Conservation (phyloP, 2,329 filamentous ascomycete genomes). For the Cytospora paraplurivora region DNA sequence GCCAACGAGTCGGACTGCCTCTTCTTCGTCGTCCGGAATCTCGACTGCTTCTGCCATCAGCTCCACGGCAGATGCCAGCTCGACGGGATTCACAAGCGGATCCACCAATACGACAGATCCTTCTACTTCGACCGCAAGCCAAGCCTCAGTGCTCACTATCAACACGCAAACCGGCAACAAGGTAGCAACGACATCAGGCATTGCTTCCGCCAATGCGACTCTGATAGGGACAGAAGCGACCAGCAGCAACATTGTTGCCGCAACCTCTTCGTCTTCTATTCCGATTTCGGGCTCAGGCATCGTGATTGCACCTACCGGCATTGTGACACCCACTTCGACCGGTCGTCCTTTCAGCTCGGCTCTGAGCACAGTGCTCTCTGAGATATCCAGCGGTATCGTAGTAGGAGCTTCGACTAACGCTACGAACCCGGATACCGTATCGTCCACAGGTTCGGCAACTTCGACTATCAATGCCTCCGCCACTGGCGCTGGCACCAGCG, state of each 20-base stretch:
- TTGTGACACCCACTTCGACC: slow-evolving; percentile 33
- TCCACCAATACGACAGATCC: not conserved
- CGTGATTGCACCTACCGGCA: slow-evolving; percentile 38
- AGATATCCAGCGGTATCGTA: slow-evolving; percentile 23
- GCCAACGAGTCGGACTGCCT: slow-evolving; percentile 1
- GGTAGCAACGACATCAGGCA: slow-evolving; percentile 10
- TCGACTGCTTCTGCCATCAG: not conserved
- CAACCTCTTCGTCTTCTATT: slow-evolving; percentile 5
- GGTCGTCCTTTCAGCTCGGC: slow-evolving; percentile 27
- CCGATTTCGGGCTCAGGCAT: slow-evolving; percentile 32
- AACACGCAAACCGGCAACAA: slow-evolving; percentile 15
- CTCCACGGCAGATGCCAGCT: not conserved
- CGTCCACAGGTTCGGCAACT: slow-evolving; percentile 15
- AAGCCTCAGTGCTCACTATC: not conserved
- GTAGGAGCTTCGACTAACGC: slow-evolving; percentile 25
- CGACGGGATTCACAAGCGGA: not conserved
- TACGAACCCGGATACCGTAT: slow-evolving; percentile 17
- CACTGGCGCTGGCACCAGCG: not conserved
- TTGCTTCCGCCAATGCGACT: slow-evolving; percentile 12
- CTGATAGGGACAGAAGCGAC: slow-evolving; percentile 1
- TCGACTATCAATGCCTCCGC: slow-evolving; percentile 27
- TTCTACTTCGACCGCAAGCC: not conserved
- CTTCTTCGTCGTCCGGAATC: not conserved
- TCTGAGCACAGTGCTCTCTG: slow-evolving; percentile 31
- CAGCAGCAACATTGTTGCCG: not conserved